phyloP scores from a whole-genome alignment of 1,284 basidiomycete genomes.

The Sanghuangporus sanghuang region DNA sequence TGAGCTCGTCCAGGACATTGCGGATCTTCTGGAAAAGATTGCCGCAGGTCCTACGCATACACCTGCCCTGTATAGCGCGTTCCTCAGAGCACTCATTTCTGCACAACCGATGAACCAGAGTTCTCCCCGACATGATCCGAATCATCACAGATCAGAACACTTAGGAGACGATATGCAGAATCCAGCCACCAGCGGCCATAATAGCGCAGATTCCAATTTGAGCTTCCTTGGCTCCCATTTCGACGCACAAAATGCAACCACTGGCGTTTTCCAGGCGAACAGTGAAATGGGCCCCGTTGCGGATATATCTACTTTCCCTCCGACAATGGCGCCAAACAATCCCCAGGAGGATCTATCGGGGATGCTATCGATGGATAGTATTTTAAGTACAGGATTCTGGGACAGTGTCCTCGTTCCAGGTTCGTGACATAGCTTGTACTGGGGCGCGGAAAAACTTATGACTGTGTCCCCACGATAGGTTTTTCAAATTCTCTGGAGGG shows the following conservation, averaged over 20 bases:
- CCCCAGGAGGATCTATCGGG: slow-evolving; percentile 41
- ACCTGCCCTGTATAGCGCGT: slow-evolving; percentile 80
- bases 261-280: slow-evolving; percentile 61
- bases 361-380: slow-evolving; percentile 73
- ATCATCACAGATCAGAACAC: slow-evolving; percentile 9
- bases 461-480: slow-evolving; percentile 37
- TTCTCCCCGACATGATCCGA: slow-evolving; percentile 11
- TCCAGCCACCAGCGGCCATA: slow-evolving; percentile 20
- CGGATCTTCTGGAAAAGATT: slow-evolving; percentile 69
- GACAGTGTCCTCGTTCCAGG: slow-evolving; percentile 80
- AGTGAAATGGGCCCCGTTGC: slow-evolving; percentile 76
- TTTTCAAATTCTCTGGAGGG: slow-evolving; percentile 75
- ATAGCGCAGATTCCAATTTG: slow-evolving; percentile 16
- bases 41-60: slow-evolving; percentile 77
- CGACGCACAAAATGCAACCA: slow-evolving; percentile 18
- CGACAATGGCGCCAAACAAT: slow-evolving; percentile 60
- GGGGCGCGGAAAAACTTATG: slow-evolving; percentile 9
- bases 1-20: slow-evolving; percentile 73
- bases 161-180: neutral
- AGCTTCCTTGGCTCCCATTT: slow-evolving; percentile 19
- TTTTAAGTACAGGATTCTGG: slow-evolving; percentile 75
- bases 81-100: slow-evolving; percentile 75
- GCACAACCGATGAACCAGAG: slow-evolving; percentile 36
- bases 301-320: slow-evolving; percentile 77
- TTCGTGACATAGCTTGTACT: slow-evolving; percentile 31